These are phyloP conservation scores for Lepiota brunneoincarnata DNA, from an alignment of 768 basidiomycete species.

Conservation along the genomic window DNA sequence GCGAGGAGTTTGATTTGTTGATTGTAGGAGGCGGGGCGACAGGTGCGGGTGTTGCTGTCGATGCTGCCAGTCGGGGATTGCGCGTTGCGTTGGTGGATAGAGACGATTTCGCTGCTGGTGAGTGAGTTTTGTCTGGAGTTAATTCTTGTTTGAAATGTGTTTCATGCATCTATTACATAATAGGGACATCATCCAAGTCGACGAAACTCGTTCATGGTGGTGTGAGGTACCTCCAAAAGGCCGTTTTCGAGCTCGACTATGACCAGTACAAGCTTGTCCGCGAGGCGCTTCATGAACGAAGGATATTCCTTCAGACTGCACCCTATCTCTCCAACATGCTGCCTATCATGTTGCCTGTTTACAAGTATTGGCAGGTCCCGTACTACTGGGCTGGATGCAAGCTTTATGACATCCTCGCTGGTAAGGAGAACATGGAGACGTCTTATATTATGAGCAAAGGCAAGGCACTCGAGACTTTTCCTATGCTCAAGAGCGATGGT, in stretches of 20 bases:
- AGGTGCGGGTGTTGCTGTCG: constrained; percentile 94
- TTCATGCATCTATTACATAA: too few relatives aligned
- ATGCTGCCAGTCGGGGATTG: constrained; percentile 88
- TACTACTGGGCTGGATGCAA: constrained; percentile 97
- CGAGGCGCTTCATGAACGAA: constrained; percentile 92
- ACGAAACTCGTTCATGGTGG: constrained; percentile 99
- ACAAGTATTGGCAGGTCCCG: constrained; percentile 98
- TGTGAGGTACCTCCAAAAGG: constrained; percentile 96
- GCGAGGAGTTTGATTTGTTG: constrained; percentile 72
- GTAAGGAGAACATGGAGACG: constrained; percentile 94
- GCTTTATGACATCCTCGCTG: constrained; percentile 93
- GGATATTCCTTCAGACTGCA: constrained; percentile 92
- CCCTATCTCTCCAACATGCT: constrained; percentile 92
- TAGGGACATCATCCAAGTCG: constrained; percentile 94
- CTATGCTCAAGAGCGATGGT: constrained; percentile 91
- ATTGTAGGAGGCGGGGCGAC: constrained; percentile 95
- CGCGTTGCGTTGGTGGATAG: constrained; percentile 92
- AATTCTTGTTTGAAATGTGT: neutral
- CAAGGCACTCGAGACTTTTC: constrained; percentile 91
- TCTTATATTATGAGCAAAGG: constrained; percentile 95
- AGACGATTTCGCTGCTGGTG: constrained; percentile 89
- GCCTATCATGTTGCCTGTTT: constrained; percentile 96
- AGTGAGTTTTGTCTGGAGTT: constrained; percentile 16
- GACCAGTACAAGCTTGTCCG: constrained; percentile 94
- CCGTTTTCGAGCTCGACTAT: constrained; percentile 92